Conservation (phyloP, 768 basidiomycete species). For the Chalciporus piperatus region DNA sequence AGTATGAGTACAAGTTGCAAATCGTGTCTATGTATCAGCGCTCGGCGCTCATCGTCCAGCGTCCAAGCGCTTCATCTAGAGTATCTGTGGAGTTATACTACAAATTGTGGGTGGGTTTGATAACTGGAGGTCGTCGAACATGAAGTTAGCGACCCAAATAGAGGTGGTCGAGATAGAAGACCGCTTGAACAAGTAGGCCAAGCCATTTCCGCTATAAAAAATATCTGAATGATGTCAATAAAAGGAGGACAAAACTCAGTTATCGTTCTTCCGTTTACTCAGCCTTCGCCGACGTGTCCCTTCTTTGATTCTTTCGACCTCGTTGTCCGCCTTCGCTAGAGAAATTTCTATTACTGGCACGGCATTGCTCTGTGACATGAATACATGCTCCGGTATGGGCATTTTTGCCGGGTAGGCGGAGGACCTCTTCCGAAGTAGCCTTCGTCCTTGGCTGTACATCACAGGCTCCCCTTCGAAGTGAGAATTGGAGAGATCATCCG, state of each 20-base stretch:
- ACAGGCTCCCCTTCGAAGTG: constrained; percentile 6
- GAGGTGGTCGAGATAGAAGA: constrained; percentile 19
- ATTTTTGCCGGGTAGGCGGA: constrained; percentile 21
- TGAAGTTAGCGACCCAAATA: constrained; percentile 2
- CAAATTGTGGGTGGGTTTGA: constrained; percentile 7
- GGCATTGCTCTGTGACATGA: constrained; percentile 11
- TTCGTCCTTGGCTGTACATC: constrained; percentile 15
- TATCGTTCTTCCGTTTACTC: constrained; percentile 32
- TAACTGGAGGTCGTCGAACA: constrained; percentile 10
- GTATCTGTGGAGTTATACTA: constrained; percentile 6
- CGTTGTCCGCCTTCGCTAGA: constrained; percentile 12
- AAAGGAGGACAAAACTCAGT: constrained; percentile 15
- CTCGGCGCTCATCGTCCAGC: constrained; percentile 11
- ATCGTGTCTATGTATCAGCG: constrained; percentile 11
- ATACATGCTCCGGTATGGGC: constrained; percentile 27
- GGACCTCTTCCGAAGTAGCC: constrained; percentile 23
- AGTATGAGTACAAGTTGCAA: not conserved
- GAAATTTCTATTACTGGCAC: constrained; percentile 8
- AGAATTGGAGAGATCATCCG: constrained; percentile 3
- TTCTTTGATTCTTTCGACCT: constrained; percentile 21
- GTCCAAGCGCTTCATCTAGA: not conserved
- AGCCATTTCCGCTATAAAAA: constrained; percentile 20
- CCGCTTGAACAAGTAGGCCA: constrained; percentile 15
- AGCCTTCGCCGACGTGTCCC: constrained; percentile 29
- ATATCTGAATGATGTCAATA: constrained; percentile 10